Conservation (phyloP, 257 asterid genomes). For the Eucommia ulmoides region DNA sequence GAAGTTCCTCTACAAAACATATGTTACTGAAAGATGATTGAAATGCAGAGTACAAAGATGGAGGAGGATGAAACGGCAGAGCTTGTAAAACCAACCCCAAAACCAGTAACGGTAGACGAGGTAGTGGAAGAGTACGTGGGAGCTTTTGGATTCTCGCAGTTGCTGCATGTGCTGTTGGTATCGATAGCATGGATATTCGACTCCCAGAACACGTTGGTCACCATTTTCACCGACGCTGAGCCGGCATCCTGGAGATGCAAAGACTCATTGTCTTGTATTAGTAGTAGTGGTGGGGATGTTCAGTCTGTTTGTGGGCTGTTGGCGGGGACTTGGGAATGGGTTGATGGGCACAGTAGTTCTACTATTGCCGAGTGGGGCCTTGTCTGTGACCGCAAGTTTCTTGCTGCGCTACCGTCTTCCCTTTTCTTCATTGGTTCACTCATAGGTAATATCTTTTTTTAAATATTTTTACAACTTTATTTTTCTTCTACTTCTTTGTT, state of each 20-base stretch:
- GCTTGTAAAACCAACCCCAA: too few relatives aligned
- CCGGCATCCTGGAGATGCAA: conserved; percentile 40
- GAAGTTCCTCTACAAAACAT: too few relatives aligned
- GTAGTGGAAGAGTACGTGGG: conserved; percentile 51
- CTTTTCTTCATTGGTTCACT: conserved; percentile 53
- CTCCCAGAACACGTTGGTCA: conserved; percentile 39
- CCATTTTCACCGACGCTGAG: conserved; percentile 49
- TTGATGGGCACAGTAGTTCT: conserved; percentile 32
- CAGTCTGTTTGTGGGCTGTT: conserved; percentile 29
- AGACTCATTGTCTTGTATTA: conserved; percentile 15
- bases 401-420: conserved; percentile 55
- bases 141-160: conserved; percentile 51
- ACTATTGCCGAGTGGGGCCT: conserved; percentile 57
- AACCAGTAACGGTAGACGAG: conserved; percentile 48
- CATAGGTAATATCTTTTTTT: conserved; percentile 18
- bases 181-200: conserved; percentile 48
- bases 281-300: conserved; percentile 7
- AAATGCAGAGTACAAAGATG: too few relatives aligned
- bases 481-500: too few relatives aligned
- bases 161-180: conserved; percentile 43
- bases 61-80: too few relatives aligned
- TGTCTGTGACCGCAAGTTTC: conserved; percentile 40
- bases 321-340: conserved; percentile 57
- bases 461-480: conserved; percentile 1
- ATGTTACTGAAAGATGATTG: too few relatives aligned